Evolutionary conservation across 1,139 yeast genomes (phyloP), one percentile per base, ranked within the genome.

Genomic region (Yamadazyma pseudoaaseri): DNA sequence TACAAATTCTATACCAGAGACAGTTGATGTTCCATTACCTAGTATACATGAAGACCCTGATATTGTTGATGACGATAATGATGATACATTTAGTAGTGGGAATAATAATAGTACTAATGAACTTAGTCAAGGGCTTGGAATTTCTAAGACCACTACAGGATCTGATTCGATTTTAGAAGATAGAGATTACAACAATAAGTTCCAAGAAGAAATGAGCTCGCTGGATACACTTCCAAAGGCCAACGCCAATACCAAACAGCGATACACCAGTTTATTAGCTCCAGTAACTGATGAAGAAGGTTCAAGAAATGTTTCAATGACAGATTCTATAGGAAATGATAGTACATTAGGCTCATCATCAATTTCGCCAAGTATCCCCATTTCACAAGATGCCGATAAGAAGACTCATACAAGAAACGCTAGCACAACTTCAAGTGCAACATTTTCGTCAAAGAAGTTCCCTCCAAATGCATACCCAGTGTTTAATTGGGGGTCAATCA

Each of bases 401-500:
- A 28, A 36, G 5, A 16, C 24, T 5, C 40, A 33, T 20, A 30
- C 35, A 20, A 28, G 50, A 31, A 26, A 29, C 6, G 12, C 26
- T 5, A 45, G 48, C 36, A 15, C 41, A 1, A 26, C 43, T 10
- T 30, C 37, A 2, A 27, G 27, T 12, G 30, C 44, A 3, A 34
- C 34, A 22, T 16, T 28, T 8, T 34, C 39, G 4, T 42, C 36
- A 18, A 47, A 34, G 17, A 38, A 46, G 11, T 43, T 45, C 25
- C 40, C 49, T 10, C 47, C 48, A 13, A 37, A 35, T 33, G 46
- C 55, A 13, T 63, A 64, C 27, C 73, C 72, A 2, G 62, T 58
- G 1, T 70, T 58, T 27, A 65, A 65, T 44, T 67, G 78, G 72
- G 70, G 67, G 38, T 51, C 58, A 27, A 73, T 75, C 20, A 58